phyloP scores from a whole-genome alignment of 116 monocot species.

The Cymodocea nodosa region DNA sequence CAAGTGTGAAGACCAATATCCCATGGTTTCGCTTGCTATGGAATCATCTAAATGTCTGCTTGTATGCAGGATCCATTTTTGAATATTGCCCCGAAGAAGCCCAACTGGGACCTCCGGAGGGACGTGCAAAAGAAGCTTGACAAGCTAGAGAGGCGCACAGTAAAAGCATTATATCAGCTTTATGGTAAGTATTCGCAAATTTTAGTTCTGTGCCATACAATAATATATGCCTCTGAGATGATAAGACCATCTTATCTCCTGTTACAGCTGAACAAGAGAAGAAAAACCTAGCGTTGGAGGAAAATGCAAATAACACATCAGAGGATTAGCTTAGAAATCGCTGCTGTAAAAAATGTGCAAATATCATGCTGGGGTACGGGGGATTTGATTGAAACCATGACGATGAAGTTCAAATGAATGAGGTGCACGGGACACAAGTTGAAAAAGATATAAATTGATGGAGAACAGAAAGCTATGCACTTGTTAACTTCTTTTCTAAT shows the following conservation, averaged over 20 bases:
- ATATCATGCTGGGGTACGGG: no score
- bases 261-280: constrained; percentile 18
- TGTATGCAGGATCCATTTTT: constrained; percentile 76
- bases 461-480: no score
- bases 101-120: constrained; percentile 90
- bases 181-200: constrained; percentile 27
- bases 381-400: no score
- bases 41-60: not conserved
- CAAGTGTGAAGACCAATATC: no score
- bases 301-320: not conserved
- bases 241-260: not conserved
- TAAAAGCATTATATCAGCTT: constrained; percentile 74
- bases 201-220: not conserved
- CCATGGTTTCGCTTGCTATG: no score
- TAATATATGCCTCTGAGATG: not conserved
- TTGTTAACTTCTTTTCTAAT: no score
- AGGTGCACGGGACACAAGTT: no score
- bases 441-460: no score
- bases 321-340: no score
- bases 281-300: constrained; percentile 16
- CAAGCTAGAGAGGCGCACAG: constrained; percentile 91
- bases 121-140: constrained; percentile 97
- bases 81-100: constrained; percentile 97
- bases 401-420: not conserved
- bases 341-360: no score